phyloP scores from a whole-genome alignment of 768 basidiomycete species.

The Lyophyllum decastes region DNA sequence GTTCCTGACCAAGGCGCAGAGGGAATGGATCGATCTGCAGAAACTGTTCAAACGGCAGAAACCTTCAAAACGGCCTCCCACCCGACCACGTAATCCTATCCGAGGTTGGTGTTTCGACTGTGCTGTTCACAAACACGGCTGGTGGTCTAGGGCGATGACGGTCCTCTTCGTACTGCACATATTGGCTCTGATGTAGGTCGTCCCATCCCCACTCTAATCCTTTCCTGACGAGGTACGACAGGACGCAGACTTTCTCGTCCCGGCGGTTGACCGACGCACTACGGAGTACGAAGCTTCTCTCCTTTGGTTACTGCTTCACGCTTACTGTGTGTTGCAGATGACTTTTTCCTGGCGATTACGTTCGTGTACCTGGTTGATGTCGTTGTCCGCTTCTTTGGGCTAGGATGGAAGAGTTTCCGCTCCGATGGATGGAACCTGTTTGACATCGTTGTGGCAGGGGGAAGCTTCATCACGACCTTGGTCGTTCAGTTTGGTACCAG shows the following conservation, averaged over 20 bases:
- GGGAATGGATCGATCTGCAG: conserved; percentile 93
- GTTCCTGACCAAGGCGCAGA: conserved; percentile 81
- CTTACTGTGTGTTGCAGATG: conserved; percentile 45
- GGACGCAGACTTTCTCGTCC: conserved; percentile 78
- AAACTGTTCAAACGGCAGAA: conserved; percentile 85
- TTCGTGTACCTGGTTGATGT: conserved; percentile 78
- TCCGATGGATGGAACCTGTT: conserved; percentile 95
- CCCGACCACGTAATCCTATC: conserved; percentile 51
- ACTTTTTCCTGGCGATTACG: conserved; percentile 75
- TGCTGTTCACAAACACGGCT: conserved; percentile 89
- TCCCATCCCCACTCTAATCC: not conserved
- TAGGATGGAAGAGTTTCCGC: conserved; percentile 84
- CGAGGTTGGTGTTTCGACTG: conserved; percentile 91
- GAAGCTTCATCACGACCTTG: conserved; percentile 83
- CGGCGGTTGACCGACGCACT: conserved; percentile 49
- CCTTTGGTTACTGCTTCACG: not conserved
- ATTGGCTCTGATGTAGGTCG: conserved; percentile 72
- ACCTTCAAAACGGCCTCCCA: conserved; percentile 80
- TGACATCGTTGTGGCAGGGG: conserved; percentile 77
- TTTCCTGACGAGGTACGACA: conserved; percentile 28
- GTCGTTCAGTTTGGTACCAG: conserved; percentile 57
- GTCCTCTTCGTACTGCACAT: conserved; percentile 81
- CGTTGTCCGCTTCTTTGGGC: conserved; percentile 73
- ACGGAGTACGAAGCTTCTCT: conserved; percentile 49
- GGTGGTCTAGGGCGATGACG: conserved; percentile 86